Evolutionary conservation across 2,329 filamentous ascomycete genomes (phyloP), one percentile per base, ranked within the genome.

Genomic region (Penicillium hordei): DNA sequence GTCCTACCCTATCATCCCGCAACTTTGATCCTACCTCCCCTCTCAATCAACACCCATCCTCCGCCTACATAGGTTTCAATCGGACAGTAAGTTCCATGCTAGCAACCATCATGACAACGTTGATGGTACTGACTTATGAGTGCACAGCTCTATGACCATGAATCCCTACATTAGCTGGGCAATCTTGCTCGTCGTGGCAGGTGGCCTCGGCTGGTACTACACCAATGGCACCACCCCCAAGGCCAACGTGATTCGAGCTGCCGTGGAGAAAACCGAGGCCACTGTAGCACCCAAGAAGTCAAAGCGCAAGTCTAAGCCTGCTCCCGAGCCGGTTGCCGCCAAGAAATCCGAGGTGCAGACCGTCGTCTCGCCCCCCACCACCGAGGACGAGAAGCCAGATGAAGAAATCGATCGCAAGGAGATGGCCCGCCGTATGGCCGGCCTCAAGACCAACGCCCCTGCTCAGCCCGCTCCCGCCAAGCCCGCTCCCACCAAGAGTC

Each of bases 341-440:
- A 66, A 66, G 48, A 70, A 75, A 60, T 44, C 60, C 21, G 70
- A 71, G 38, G 69, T 74, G 52, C 69, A 71, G 51, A 69, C 68
- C 12, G 64, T 68, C 27, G 66, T 67, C 19, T 69, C 71, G 29
- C 59, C 64, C 50, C 64, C 69, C 45, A 63, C 63, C 42, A 62
- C 65, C 48, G 68, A 74, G 49, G 63, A 65, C 45, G 70, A 73
- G 38, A 60, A 70, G 61, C 62, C 77, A 7, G 82, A 88, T 57
- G 86, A 88, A 58, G 83, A 83, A 44, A 80, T 86, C 55, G 86
- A 88, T 70, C 89, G 89, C 72, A 84, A 83, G 67, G 89, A 92
- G 64, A 93, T 94, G 73, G 91, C 91, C 33, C 84, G 84, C 68
- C 88, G 90, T 72, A 81, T 94, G 65, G 79, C 85, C 57, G 88